Conservation (phyloP, 1,284 basidiomycete species). For the Phlebopus sp. region DNA sequence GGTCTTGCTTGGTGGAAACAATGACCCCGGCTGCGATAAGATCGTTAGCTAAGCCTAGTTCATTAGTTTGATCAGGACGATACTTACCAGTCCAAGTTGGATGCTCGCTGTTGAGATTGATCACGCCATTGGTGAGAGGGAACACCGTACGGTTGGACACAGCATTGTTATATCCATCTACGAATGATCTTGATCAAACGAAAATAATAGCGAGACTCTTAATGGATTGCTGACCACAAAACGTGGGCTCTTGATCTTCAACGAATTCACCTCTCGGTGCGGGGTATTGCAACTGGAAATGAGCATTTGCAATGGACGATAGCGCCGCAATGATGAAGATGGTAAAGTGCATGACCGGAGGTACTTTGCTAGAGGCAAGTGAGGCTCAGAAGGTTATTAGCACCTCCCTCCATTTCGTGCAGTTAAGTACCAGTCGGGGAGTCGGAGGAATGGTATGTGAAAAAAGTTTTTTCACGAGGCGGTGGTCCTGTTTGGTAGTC, state of each 20-base stretch:
- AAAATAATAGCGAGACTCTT: background rate
- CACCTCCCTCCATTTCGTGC: background rate
- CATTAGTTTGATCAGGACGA: background rate
- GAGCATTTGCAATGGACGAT: constrained; percentile 45
- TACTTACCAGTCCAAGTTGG: constrained; percentile 37
- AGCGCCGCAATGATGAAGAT: constrained; percentile 32
- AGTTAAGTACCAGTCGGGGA: constrained; percentile 12
- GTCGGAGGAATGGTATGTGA: background rate
- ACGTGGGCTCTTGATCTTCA: constrained; percentile 46
- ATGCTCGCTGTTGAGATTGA: constrained; percentile 42
- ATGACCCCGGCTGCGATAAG: constrained; percentile 36
- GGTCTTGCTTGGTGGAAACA: constrained; percentile 44
- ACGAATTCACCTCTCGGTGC: constrained; percentile 53
- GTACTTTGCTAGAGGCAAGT: background rate
- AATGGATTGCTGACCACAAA: constrained; percentile 40
- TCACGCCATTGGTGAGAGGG: constrained; percentile 48
- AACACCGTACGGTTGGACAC: constrained; percentile 49
- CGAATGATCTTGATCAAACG: background rate
- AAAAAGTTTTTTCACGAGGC: constrained; percentile 26
- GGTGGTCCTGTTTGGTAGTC: constrained; percentile 23
- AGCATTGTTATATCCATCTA: constrained; percentile 47
- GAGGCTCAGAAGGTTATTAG: background rate
- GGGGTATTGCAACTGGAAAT: constrained; percentile 63
- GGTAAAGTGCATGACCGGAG: constrained; percentile 32
- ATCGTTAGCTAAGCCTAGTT: constrained; percentile 5